Percentiles rank a stretch among this genome's conserved stretches.
Conservation (phyloP, 1,284 basidiomycete genomes). For the Naganishia cerealis region DNA sequence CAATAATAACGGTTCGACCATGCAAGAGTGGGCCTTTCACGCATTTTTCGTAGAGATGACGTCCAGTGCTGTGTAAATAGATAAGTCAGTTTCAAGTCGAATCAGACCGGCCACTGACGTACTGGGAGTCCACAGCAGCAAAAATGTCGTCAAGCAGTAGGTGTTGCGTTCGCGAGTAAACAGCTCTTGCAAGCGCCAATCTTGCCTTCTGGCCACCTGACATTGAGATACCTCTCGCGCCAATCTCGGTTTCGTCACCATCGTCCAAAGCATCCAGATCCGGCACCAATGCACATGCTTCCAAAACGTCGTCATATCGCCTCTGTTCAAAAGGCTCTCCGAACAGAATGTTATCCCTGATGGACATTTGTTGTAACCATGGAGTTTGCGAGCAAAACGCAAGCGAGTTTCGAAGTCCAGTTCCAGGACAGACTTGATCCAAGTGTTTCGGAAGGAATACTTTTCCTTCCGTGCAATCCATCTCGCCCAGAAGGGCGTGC, state of each 20-base stretch:
- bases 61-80: slow-evolving; percentile 12
- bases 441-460: slow-evolving; percentile 64
- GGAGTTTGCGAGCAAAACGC: slow-evolving; percentile 83
- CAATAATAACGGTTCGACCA: slow-evolving; percentile 72
- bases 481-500: slow-evolving; percentile 58
- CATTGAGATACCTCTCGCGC: slow-evolving; percentile 66
- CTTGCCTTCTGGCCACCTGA: slow-evolving; percentile 80
- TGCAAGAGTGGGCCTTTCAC: slow-evolving; percentile 65
- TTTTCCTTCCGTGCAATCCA: slow-evolving; percentile 64
- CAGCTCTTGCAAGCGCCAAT: slow-evolving; percentile 58
- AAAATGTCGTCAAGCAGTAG: slow-evolving; percentile 85
- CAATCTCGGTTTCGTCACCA: slow-evolving; percentile 73
- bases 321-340: slow-evolving; percentile 65
- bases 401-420: slow-evolving; percentile 69
- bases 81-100: not conserved
- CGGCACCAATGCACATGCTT: slow-evolving; percentile 73
- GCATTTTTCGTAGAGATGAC: slow-evolving; percentile 32
- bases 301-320: slow-evolving; percentile 70
- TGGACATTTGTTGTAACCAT: slow-evolving; percentile 68
- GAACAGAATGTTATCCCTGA: slow-evolving; percentile 66
- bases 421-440: slow-evolving; percentile 60
- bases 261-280: slow-evolving; percentile 76
- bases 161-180: slow-evolving; percentile 62
- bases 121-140: slow-evolving; percentile 81
- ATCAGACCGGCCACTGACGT: not conserved